These are phyloP conservation scores for Yarrowia sp. DNA, from an alignment of 805 yeast genomes.

Conservation along the genomic window DNA sequence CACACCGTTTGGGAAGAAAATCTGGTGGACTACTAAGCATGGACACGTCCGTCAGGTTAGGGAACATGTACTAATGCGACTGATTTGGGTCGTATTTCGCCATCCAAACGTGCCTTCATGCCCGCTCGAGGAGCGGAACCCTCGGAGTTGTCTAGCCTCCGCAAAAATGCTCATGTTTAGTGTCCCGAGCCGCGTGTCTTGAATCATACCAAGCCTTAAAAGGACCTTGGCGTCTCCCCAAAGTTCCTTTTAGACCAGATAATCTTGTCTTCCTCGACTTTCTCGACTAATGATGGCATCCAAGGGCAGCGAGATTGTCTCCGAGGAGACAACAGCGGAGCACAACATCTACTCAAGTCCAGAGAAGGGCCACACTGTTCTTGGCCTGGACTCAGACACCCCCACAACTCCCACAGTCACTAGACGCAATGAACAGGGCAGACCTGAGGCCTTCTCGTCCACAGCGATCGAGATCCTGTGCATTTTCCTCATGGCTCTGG, in stretches of 20 bases:
- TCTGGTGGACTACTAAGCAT: not conserved
- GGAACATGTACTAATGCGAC: not conserved
- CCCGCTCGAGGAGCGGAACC: not conserved
- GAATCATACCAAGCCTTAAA: not conserved
- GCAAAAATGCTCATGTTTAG: too few species aligned
- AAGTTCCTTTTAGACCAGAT: not conserved
- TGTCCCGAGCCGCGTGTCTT: not conserved
- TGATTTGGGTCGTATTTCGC: too few species aligned
- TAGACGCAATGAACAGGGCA: not conserved
- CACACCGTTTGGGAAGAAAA: not conserved
- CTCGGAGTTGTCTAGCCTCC: too few species aligned
- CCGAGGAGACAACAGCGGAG: too few species aligned
- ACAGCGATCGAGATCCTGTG: conserved; percentile 38
- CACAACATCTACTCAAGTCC: not conserved
- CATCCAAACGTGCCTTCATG: too few species aligned
- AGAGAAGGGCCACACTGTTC: not conserved
- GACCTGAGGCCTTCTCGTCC: not conserved
- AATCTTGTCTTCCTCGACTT: not conserved
- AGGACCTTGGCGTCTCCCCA: not conserved
- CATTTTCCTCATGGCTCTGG: conserved; percentile 41
- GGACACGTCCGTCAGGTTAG: not conserved
- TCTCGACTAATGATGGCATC: not conserved
- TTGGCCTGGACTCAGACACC: not conserved
- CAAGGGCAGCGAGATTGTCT: not conserved
- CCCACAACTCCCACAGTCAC: not conserved